A percentile compares a stretch with the other conserved stretches of the same genome.
Evolutionary conservation across 495 filamentous ascomycete genomes (phyloP).

Genomic region (Bombardia bombarda): DNA sequence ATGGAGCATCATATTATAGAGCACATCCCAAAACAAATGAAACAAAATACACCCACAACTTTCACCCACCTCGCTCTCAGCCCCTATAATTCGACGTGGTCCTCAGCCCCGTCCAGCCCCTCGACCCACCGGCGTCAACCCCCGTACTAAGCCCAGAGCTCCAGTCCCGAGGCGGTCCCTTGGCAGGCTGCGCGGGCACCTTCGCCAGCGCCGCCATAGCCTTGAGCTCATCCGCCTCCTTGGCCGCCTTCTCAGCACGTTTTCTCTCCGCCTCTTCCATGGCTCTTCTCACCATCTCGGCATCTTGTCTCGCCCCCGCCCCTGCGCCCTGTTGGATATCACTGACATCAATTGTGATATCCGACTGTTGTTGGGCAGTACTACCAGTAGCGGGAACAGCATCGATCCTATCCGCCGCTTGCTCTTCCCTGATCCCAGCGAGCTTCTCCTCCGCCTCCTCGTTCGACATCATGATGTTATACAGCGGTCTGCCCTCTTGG

Average conservation of each 20-base stretch:
- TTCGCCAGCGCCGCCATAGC: slow-evolving; percentile 11
- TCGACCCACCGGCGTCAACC: neutral
- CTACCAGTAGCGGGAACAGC: neutral
- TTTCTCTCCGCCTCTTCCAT: slow-evolving; percentile 5
- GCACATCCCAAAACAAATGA: no score
- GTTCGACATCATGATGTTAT: slow-evolving; percentile 50
- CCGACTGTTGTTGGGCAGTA: neutral
- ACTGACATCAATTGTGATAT: slow-evolving; percentile 4
- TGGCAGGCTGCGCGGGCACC: slow-evolving; percentile 5
- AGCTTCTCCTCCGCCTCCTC: slow-evolving; percentile 41
- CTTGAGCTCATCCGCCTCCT: slow-evolving; percentile 9
- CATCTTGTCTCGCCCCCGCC: neutral
- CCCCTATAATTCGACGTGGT: slow-evolving; percentile 9
- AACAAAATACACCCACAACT: no score
- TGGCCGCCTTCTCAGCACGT: slow-evolving; percentile 2
- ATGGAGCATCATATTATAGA: no score
- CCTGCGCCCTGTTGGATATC: neutral
- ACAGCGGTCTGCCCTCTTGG: slow-evolving; percentile 46
- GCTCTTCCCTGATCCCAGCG: slow-evolving; percentile 27
- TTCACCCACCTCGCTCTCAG: no score
- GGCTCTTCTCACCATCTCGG: slow-evolving; percentile 3
- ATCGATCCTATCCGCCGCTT: slow-evolving; percentile 5
- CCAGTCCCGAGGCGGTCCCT: slow-evolving; percentile 9
- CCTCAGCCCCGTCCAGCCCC: slow-evolving; percentile 5
- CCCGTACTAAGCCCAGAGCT: slow-evolving; percentile 2